Base-by-base conservation (phyloP, 2,329 filamentous ascomycete genomes). In the Fusarium sterilihyphosum region DNA sequence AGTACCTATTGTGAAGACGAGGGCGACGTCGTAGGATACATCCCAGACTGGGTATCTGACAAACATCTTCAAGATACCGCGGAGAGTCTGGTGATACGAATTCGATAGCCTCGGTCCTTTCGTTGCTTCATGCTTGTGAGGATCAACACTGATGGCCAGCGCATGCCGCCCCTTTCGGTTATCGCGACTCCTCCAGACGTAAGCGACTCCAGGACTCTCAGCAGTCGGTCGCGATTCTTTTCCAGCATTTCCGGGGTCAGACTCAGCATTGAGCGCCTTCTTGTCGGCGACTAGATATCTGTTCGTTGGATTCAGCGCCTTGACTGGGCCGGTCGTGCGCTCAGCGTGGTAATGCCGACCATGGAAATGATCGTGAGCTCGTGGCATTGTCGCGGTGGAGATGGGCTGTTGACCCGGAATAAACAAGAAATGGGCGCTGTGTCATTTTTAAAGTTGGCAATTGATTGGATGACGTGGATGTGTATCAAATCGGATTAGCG, bases 121-220 rank as follows among this genome's bases (percentile, higher is more conserved):
- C 9, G 65, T 73, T 24, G 59, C 47, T 5, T 41, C 47, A 17
- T 76, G 63, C 18, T 69, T 60, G 24, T 53, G 35, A 12, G 70
- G 62, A 41, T 78, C 60, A 3, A 52, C 67, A 10, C 61, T 54
- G 4, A 84, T 71, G 17, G 71, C 76, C 6, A 80, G 53, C 4
- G 81, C 77, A 62, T 85, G 84, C 0, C 84, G 79, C 35, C 84
- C 84, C 62, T 86, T 86, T 54, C 84, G 78, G 63, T 85, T 85
- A 73, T 86, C 83, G 17, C 84, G 81, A 47, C 82, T 83, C 24
- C 82, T 80, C 84, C 84, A 85, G 56, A 85, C 69, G 57, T 79
- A 79, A 5, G 66, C 72, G 31, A 81, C 80, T 50, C 82, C 84
- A 17, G 59, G 67, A 14, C 24, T 66, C n/a, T n/a, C 43, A n/a